Conservation (phyloP, 495 filamentous ascomycete species). For the Penicillium cinerascens region DNA sequence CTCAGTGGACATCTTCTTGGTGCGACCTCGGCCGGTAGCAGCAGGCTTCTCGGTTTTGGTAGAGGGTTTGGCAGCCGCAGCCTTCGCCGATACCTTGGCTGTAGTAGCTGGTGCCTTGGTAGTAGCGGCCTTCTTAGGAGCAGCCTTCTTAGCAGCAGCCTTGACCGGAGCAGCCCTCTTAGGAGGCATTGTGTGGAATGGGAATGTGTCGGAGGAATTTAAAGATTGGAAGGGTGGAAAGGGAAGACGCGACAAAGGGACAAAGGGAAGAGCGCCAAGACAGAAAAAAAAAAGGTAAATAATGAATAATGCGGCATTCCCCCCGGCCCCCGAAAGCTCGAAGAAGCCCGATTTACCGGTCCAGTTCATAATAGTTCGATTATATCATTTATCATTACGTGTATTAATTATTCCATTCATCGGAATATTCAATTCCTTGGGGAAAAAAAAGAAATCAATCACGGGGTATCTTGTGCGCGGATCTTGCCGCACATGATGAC, state of each 20-base stretch:
- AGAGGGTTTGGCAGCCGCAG: slow-evolving; percentile 12
- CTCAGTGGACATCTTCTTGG: slow-evolving; percentile 17
- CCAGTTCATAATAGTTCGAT: not conserved
- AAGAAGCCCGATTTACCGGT: not conserved
- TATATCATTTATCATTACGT: not conserved
- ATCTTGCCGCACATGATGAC: slow-evolving; percentile 72
- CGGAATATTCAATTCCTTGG: too few species aligned
- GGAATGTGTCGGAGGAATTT: slow-evolving; percentile 11
- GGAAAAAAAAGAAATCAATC: too few species aligned
- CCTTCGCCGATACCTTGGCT: slow-evolving; percentile 8
- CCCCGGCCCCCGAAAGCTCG: slow-evolving; percentile 7
- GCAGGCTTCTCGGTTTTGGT: slow-evolving; percentile 5
- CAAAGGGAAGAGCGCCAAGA: slow-evolving; percentile 8
- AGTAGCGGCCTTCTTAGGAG: slow-evolving; percentile 1
- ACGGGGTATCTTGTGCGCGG: slow-evolving; percentile 14
- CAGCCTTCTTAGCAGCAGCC: not conserved
- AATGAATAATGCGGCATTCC: slow-evolving; percentile 26
- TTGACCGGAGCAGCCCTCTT: slow-evolving; percentile 21
- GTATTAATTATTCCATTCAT: not conserved
- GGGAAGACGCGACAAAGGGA: slow-evolving; percentile 13
- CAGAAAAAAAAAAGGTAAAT: slow-evolving; percentile 13
- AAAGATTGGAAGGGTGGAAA: slow-evolving; percentile 2
- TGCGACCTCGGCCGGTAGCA: slow-evolving; percentile 8
- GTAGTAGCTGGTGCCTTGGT: slow-evolving; percentile 9
- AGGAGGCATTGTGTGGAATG: slow-evolving; percentile 32